These are phyloP conservation scores for Globisporangium paddicum DNA, from an alignment of 352 stramenopile genomes.

Conservation along the genomic window DNA sequence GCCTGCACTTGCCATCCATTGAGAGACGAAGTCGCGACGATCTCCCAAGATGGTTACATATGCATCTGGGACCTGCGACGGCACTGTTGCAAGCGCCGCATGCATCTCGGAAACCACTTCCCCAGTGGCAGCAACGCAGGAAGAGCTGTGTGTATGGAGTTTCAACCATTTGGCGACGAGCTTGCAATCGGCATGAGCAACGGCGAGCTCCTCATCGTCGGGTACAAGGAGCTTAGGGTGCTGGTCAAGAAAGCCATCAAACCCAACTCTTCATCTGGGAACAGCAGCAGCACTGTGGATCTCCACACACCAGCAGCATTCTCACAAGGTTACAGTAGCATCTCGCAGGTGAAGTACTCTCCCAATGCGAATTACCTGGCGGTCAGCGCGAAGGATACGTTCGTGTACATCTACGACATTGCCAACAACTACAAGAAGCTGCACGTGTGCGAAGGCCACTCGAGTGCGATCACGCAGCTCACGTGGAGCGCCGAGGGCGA, in stretches of 20 bases:
- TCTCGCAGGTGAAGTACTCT: constrained; percentile 51
- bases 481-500: constrained; percentile 83
- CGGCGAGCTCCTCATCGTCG: constrained; percentile 50
- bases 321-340: constrained; percentile 2
- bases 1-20: constrained; percentile 34
- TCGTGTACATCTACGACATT: constrained; percentile 56
- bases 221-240: constrained; percentile 29
- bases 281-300: constrained; percentile 8
- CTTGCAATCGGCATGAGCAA: constrained; percentile 44
- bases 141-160: constrained; percentile 48
- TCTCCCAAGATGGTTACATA: constrained; percentile 51
- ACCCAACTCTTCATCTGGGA: constrained; percentile 10
- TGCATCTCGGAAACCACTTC: constrained; percentile 25
- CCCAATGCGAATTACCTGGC: constrained; percentile 42
- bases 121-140: constrained; percentile 1
- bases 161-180: constrained; percentile 47
- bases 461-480: constrained; percentile 74
- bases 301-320: not conserved
- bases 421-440: constrained; percentile 48
- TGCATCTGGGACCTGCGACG: constrained; percentile 46
- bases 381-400: constrained; percentile 54
- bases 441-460: constrained; percentile 72
- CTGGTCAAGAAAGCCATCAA: constrained; percentile 43
- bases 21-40: constrained; percentile 36
- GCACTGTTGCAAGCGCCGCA: constrained; percentile 29